phyloP scores from a whole-genome alignment of 495 filamentous ascomycete genomes.

The Ascodesmis nigricans region DNA sequence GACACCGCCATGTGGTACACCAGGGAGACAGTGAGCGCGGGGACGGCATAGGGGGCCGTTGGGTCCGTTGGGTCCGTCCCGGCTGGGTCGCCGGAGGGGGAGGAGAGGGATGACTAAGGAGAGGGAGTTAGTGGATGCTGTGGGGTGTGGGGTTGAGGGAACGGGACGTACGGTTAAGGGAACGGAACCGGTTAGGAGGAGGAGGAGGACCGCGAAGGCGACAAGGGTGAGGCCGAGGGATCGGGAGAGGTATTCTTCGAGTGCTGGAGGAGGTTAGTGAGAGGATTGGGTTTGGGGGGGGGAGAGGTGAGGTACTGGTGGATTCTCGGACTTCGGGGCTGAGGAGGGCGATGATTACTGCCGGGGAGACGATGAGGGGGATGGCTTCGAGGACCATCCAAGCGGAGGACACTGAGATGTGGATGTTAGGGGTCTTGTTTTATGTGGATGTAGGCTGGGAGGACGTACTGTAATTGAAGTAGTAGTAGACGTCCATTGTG shows the following conservation, averaged over 20 bases:
- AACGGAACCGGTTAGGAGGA: constrained; percentile 55
- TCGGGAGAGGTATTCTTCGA: constrained; percentile 58
- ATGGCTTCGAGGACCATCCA: constrained; percentile 48
- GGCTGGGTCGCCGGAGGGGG: constrained; percentile 19
- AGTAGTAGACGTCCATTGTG: constrained; percentile 22
- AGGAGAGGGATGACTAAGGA: constrained; percentile 18
- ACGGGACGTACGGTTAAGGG: constrained; percentile 32
- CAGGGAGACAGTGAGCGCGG: constrained; percentile 42
- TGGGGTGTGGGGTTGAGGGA: neutral
- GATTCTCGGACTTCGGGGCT: constrained; percentile 34
- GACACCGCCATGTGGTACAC: constrained; percentile 39
- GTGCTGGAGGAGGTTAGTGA: constrained; percentile 22
- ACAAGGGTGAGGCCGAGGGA: constrained; percentile 44
- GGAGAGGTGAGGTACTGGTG: constrained; percentile 26
- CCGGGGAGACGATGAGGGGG: constrained; percentile 40
- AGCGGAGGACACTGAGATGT: constrained; percentile 27
- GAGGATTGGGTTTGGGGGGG: neutral
- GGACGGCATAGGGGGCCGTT: constrained; percentile 44
- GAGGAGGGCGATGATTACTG: constrained; percentile 40
- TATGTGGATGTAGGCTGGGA: neutral
- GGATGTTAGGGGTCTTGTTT: too few relatives aligned
- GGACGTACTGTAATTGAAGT: constrained; percentile 18
- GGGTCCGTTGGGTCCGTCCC: constrained; percentile 26
- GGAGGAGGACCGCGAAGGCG: constrained; percentile 37
- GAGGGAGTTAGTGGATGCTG: constrained; percentile 3